phyloP scores from a whole-genome alignment of 768 basidiomycete genomes.

The Leccinum obscurum region DNA sequence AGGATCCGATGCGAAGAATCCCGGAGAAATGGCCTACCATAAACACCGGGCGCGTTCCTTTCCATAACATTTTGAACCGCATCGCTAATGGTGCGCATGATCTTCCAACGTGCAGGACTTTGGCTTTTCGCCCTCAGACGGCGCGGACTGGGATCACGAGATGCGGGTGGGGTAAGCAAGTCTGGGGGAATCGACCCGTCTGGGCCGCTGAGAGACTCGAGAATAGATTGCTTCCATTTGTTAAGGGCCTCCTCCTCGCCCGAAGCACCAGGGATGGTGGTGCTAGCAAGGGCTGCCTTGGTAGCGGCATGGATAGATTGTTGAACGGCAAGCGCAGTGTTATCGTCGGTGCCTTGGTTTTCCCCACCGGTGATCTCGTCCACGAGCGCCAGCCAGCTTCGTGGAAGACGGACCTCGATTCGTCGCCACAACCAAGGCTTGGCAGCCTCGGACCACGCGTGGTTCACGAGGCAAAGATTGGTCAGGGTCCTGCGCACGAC shows the following conservation, averaged over 20 bases:
- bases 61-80: conserved; percentile 74
- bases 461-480: conserved; percentile 75
- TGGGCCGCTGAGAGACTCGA: conserved; percentile 58
- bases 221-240: conserved; percentile 59
- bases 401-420: conserved; percentile 79
- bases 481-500: conserved; percentile 63
- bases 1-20: neutral
- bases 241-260: conserved; percentile 44
- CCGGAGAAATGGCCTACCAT: conserved; percentile 48
- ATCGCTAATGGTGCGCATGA: conserved; percentile 75
- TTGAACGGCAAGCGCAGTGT: conserved; percentile 63
- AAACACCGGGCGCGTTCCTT: conserved; percentile 62
- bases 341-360: conserved; percentile 46
- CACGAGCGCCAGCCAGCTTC: conserved; percentile 81
- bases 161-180: conserved; percentile 73
- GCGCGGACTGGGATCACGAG: conserved; percentile 81
- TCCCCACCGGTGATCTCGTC: conserved; percentile 78
- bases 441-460: conserved; percentile 78
- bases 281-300: conserved; percentile 55
- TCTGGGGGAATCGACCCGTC: conserved; percentile 74
- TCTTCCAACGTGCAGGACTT: conserved; percentile 82
- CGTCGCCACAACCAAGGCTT: conserved; percentile 87
- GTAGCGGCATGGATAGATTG: conserved; percentile 68
- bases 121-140: conserved; percentile 75
- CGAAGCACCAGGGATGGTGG: conserved; percentile 34